Percentiles rank a stretch among this genome's conserved stretches.
phyloP scores from a whole-genome alignment of 768 basidiomycete species.

The Leccinum uliginosum region DNA sequence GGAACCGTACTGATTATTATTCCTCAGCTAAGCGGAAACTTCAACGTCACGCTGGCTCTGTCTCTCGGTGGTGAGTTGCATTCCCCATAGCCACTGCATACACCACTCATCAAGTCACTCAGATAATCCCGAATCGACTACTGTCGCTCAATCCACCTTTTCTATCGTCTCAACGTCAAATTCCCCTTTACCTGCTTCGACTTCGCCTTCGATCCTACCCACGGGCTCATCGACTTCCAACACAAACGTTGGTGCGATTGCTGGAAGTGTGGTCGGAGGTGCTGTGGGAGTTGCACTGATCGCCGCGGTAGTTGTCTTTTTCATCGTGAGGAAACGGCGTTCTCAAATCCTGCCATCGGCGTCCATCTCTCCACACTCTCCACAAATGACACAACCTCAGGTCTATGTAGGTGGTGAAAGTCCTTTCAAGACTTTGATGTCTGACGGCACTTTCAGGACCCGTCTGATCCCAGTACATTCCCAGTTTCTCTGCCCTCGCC shows the following conservation, averaged over 20 bases:
- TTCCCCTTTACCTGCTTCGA: constrained; percentile 13
- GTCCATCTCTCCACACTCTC: neutral
- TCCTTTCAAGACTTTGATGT: neutral
- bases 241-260: constrained; percentile 50
- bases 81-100: neutral
- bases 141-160: constrained; percentile 30
- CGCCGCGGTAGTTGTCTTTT: constrained; percentile 37
- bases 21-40: constrained; percentile 33
- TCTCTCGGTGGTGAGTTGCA: constrained; percentile 21
- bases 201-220: constrained; percentile 3
- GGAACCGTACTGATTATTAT: constrained; percentile 1
- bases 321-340: constrained; percentile 29
- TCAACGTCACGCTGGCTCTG: constrained; percentile 38
- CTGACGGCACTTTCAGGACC: constrained; percentile 24
- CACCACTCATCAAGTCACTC: constrained; percentile 1
- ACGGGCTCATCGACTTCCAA: constrained; percentile 1
- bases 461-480: constrained; percentile 36
- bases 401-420: constrained; percentile 26
- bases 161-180: constrained; percentile 8
- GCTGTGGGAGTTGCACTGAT: constrained; percentile 47
- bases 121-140: constrained; percentile 44
- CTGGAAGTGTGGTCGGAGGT: constrained; percentile 65
- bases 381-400: constrained; percentile 21
- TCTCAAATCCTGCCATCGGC: constrained; percentile 20
- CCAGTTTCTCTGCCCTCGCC: constrained; percentile 25